phyloP scores from a whole-genome alignment of 805 yeast species.

The Brettanomyces anomalus region DNA sequence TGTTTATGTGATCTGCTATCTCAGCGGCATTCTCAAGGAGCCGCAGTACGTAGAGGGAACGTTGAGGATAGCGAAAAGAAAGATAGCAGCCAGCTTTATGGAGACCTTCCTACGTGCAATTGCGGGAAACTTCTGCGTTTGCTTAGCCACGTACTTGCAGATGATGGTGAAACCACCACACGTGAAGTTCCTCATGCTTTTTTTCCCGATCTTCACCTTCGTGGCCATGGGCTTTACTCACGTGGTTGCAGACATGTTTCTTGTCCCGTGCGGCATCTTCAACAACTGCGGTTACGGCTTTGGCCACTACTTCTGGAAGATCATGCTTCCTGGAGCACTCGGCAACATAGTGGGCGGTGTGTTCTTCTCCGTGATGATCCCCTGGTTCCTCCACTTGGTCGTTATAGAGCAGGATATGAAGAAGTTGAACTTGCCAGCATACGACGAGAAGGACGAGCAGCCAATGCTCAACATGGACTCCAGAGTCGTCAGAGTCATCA shows the following conservation, averaged over 20 bases:
- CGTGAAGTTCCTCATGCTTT: slow-evolving; percentile 57
- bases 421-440: slow-evolving; percentile 52
- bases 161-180: slow-evolving; percentile 73
- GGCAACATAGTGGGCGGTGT: slow-evolving; percentile 81
- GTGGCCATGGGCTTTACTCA: slow-evolving; percentile 76
- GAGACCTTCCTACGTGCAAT: slow-evolving; percentile 61
- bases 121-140: slow-evolving; percentile 73
- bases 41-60: slow-evolving; percentile 41
- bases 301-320: slow-evolving; percentile 62
- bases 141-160: slow-evolving; percentile 68
- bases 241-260: slow-evolving; percentile 74
- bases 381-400: slow-evolving; percentile 65
- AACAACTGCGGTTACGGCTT: slow-evolving; percentile 59
- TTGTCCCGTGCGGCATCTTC: slow-evolving; percentile 56
- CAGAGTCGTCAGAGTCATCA: slow-evolving; percentile 48
- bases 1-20: slow-evolving; percentile 51
- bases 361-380: slow-evolving; percentile 52
- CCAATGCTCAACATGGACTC: slow-evolving; percentile 73
- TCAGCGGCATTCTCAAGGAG: slow-evolving; percentile 39
- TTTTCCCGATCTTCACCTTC: slow-evolving; percentile 66
- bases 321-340: slow-evolving; percentile 57
- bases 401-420: slow-evolving; percentile 67
- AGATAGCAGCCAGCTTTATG: slow-evolving; percentile 39
- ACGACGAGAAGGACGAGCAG: slow-evolving; percentile 70
- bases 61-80: slow-evolving; percentile 33